Evolutionary conservation across 2,329 filamentous ascomycete genomes (phyloP).

Genomic region (Microsporum canis): DNA sequence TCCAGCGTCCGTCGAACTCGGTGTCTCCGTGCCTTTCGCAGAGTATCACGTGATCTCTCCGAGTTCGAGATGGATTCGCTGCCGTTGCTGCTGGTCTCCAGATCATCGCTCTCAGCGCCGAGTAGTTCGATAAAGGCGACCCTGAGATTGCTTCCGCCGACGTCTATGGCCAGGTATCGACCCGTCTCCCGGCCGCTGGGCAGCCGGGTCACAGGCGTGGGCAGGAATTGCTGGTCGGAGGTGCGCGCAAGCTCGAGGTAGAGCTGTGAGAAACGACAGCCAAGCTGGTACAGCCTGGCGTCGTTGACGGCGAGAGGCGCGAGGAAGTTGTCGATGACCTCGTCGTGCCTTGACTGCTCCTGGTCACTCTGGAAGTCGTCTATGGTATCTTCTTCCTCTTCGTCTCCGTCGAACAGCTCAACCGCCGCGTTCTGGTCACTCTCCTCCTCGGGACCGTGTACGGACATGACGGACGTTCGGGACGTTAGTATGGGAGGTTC

Average conservation of each 20-base stretch:
- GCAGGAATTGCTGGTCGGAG: slow-evolving; percentile 38
- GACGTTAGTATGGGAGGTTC: too few species aligned
- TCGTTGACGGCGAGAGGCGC: slow-evolving; percentile 33
- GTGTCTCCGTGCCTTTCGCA: slow-evolving; percentile 38
- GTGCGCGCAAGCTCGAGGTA: slow-evolving; percentile 35
- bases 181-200: slow-evolving; percentile 44
- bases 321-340: slow-evolving; percentile 31
- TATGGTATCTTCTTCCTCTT: slow-evolving; percentile 21
- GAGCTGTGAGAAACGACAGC: slow-evolving; percentile 36
- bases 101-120: slow-evolving; percentile 30
- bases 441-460: slow-evolving; percentile 4
- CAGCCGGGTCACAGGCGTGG: slow-evolving; percentile 37
- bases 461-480: slow-evolving; percentile 6
- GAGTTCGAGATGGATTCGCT: slow-evolving; percentile 18
- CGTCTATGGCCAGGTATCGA: slow-evolving; percentile 46
- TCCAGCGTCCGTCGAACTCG: slow-evolving; percentile 38
- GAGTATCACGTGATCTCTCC: slow-evolving; percentile 31
- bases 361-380: slow-evolving; percentile 8
- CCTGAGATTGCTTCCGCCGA: slow-evolving; percentile 46
- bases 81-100: slow-evolving; percentile 6
- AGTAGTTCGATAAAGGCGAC: slow-evolving; percentile 46
- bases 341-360: slow-evolving; percentile 24
- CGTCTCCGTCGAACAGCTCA: slow-evolving; percentile 23
- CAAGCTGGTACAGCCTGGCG: slow-evolving; percentile 34
- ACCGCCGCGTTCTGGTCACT: slow-evolving; percentile 8